These are phyloP conservation scores for Graphium sp. DNA, from an alignment of 2,329 filamentous ascomycete genomes.

Conservation along the genomic window DNA sequence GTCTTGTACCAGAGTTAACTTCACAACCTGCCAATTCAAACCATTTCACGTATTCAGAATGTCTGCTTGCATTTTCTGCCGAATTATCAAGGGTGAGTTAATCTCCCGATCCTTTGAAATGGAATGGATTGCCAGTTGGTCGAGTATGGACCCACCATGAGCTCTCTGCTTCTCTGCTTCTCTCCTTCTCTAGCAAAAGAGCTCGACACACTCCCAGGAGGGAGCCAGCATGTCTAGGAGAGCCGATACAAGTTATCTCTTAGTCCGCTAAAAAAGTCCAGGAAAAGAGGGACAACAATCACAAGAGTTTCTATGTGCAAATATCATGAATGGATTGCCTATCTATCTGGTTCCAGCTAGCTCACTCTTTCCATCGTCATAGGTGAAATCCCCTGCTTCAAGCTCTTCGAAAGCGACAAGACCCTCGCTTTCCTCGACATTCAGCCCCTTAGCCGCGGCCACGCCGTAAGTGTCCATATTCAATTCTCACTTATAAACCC, in stretches of 20 bases:
- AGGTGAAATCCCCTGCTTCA: slow-evolving; percentile 95
- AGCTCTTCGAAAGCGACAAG: slow-evolving; percentile 89
- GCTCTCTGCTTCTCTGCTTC: no score
- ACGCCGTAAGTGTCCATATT: slow-evolving; percentile 48
- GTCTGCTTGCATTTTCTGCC: slow-evolving; percentile 79
- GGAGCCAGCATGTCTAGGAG: no score
- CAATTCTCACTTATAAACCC: no score
- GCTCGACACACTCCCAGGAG: no score
- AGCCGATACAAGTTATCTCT: no score
- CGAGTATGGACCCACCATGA: no score
- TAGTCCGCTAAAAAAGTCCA: not conserved
- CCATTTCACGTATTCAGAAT: slow-evolving; percentile 5
- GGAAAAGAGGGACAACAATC: no score
- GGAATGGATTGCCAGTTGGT: no score
- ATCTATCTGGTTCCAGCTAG: not conserved
- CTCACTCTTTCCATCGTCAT: slow-evolving; percentile 3
- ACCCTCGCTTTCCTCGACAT: slow-evolving; percentile 94
- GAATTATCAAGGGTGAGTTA: slow-evolving; percentile 72
- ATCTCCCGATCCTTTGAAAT: no score
- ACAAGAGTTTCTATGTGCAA: not conserved
- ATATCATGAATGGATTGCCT: not conserved
- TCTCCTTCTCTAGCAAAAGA: no score
- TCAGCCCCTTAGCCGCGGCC: slow-evolving; percentile 71
- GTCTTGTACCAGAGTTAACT: no score
- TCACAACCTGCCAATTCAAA: no score